Percentiles rank a stretch among this genome's conserved stretches.
These are phyloP conservation scores for Sporopachydermia lactativora DNA, from an alignment of 805 yeast species.

Conservation along the genomic window DNA sequence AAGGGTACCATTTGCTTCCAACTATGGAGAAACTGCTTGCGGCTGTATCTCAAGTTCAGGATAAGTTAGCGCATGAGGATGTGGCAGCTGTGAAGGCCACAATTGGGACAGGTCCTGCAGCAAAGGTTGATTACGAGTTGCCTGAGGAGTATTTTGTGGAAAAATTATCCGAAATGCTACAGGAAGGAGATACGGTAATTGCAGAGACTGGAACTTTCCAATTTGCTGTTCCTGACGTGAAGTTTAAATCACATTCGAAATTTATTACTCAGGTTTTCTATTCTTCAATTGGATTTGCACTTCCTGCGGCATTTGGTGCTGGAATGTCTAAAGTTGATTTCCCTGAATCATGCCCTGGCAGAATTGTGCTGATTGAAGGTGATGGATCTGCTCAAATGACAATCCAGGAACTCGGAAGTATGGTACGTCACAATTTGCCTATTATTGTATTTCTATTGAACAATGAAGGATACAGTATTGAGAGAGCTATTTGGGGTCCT, in stretches of 20 bases:
- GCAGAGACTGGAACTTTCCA: constrained; percentile 76
- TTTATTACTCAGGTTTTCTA: constrained; percentile 53
- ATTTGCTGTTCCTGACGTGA: constrained; percentile 59
- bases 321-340: constrained; percentile 56
- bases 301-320: constrained; percentile 79
- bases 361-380: constrained; percentile 69
- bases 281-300: constrained; percentile 78
- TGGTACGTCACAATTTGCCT: constrained; percentile 40
- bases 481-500: constrained; percentile 74
- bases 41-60: constrained; percentile 6
- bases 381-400: constrained; percentile 97
- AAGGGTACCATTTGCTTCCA: constrained; percentile 33
- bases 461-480: constrained; percentile 84
- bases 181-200: constrained; percentile 56
- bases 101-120: constrained; percentile 3
- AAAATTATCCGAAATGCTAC: constrained; percentile 28
- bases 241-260: constrained; percentile 36
- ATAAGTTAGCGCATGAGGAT: constrained; percentile 13
- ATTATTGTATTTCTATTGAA: constrained; percentile 67
- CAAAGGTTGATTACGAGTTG: constrained; percentile 7
- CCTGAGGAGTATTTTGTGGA: constrained; percentile 22
- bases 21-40: constrained; percentile 31
- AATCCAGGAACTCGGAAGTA: constrained; percentile 64
- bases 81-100: constrained; percentile 11
- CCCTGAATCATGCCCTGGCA: constrained; percentile 24